phyloP scores from a whole-genome alignment of 352 stramenopile species.

The Globisporangium perplexum region DNA sequence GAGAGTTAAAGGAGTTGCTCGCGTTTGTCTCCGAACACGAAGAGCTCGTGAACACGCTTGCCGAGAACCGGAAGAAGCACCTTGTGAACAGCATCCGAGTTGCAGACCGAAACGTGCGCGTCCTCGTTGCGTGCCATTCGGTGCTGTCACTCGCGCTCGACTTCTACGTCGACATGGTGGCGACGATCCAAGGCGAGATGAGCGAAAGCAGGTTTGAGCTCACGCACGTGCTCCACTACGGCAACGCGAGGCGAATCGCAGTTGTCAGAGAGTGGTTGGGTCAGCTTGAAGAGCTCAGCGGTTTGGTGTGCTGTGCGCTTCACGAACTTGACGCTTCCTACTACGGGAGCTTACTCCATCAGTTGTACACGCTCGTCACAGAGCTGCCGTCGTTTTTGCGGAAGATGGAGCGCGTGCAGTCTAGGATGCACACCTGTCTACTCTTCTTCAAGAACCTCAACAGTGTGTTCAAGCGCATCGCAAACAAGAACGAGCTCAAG shows the following conservation, averaged over 20 bases:
- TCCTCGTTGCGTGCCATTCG: constrained; percentile 25
- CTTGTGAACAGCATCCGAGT: constrained; percentile 21
- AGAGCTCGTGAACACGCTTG: constrained; percentile 24
- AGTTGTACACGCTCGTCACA: constrained; percentile 22
- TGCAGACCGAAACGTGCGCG: constrained; percentile 26
- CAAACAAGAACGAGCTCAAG: constrained; percentile 40
- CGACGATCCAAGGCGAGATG: constrained; percentile 5
- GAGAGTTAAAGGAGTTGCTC: constrained; percentile 24
- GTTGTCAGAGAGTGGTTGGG: constrained; percentile 25
- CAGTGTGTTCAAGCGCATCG: constrained; percentile 26
- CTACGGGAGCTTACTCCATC: constrained; percentile 22
- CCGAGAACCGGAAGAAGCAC: constrained; percentile 32
- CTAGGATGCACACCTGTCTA: constrained; percentile 20
- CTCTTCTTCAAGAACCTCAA: constrained; percentile 45
- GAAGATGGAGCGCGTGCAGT: constrained; percentile 33
- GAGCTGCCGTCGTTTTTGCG: constrained; percentile 33
- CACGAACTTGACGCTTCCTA: constrained; percentile 32
- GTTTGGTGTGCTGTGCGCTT: constrained; percentile 31
- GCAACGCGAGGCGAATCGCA: neutral
- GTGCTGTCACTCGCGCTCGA: constrained; percentile 33
- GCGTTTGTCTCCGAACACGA: constrained; percentile 23
- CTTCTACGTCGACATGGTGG: constrained; percentile 27
- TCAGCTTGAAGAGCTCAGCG: constrained; percentile 34
- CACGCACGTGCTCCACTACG: neutral
- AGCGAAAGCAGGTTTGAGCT: neutral